Evolutionary conservation across 805 yeast genomes (phyloP), one percentile per base, ranked within the genome.

Genomic region (Teunomyces stri): DNA sequence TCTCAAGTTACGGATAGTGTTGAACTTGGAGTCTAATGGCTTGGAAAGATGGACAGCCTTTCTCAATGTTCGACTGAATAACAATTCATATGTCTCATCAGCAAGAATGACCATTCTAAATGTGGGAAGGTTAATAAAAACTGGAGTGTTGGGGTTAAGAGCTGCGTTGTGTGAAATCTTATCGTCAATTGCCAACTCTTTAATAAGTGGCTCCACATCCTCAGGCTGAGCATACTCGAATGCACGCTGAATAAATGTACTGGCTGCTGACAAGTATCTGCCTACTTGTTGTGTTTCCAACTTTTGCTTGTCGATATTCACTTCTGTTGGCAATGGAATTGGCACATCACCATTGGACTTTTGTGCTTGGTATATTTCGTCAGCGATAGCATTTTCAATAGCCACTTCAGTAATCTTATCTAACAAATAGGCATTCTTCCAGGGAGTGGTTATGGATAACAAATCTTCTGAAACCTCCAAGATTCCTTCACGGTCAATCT

Each of bases 81-180:
- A 81, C 35, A 86, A 72, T 64, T 94, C 98, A 55, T 89, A 86
- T 0, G 97, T 87, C 59, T 90, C 98, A 62, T 91, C 97, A 0
- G 98, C 97, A 5, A 92, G 71, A 5, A 94, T 70, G 1, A 94
- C 95, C 99, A 92, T 92, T 51, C 98, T 74, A 69, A 92, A 92
- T 0, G 96, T 90, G 0, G 98, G 89, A 13, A 89, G 70, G 45
- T 86, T 87, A 44, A 91, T 75, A 48, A 70, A 81, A 7, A 85
- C 81, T 1, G 96, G 96, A 28, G 84, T 79, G 28, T 79, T 75
- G 3, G 96, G 96, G 60, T 89, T 88, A 33, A 89, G 69, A 0
- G 96, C 96, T 4, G 82, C 88, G 60, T 90, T 89, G 42, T 89
- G 89, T 22, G 74, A 74, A 37, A 80, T 64, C 28, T 48, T 58